A percentile compares a stretch with the other conserved stretches of the same genome.
These are phyloP conservation scores for Escallonia rubra DNA, from an alignment of 129 eudicot species.

Conservation along the genomic window DNA sequence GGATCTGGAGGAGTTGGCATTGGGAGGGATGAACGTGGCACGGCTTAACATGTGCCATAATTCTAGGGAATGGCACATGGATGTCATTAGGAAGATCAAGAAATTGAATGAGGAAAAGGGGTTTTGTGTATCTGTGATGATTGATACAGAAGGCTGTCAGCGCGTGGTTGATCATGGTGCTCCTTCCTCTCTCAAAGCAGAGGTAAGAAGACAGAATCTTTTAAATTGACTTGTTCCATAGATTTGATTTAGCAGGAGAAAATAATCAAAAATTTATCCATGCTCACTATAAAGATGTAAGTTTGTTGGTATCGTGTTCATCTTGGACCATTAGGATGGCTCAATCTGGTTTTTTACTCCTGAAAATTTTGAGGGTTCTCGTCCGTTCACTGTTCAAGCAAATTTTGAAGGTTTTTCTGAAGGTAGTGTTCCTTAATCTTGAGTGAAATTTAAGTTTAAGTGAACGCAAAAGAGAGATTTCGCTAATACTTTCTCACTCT, in stretches of 20 bases:
- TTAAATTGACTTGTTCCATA: not conserved
- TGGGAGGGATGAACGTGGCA: constrained; percentile 79
- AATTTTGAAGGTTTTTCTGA: constrained; percentile 59
- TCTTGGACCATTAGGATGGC: constrained; percentile 45
- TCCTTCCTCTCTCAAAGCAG: constrained; percentile 70
- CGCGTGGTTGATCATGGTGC: constrained; percentile 71
- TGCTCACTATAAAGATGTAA: not conserved
- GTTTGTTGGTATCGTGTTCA: constrained; percentile 1
- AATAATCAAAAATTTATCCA: not conserved
- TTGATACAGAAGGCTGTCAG: constrained; percentile 79
- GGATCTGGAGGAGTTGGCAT: constrained; percentile 58
- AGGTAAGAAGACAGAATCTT: constrained; percentile 29
- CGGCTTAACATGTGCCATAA: constrained; percentile 81
- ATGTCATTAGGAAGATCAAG: constrained; percentile 63
- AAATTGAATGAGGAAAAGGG: constrained; percentile 60
- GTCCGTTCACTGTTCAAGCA: constrained; percentile 62
- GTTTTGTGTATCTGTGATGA: constrained; percentile 65
- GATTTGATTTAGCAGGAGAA: not conserved
- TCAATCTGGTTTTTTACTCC: constrained; percentile 65
- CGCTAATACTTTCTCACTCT: not conserved
- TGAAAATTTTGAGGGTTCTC: constrained; percentile 48
- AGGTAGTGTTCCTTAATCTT: constrained; percentile 25
- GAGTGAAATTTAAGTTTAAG: not conserved
- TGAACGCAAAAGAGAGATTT: not conserved
- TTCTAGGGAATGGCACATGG: constrained; percentile 57